Conservation (phyloP, 1,284 basidiomycete species). For the Ceratobasidium sp. region DNA sequence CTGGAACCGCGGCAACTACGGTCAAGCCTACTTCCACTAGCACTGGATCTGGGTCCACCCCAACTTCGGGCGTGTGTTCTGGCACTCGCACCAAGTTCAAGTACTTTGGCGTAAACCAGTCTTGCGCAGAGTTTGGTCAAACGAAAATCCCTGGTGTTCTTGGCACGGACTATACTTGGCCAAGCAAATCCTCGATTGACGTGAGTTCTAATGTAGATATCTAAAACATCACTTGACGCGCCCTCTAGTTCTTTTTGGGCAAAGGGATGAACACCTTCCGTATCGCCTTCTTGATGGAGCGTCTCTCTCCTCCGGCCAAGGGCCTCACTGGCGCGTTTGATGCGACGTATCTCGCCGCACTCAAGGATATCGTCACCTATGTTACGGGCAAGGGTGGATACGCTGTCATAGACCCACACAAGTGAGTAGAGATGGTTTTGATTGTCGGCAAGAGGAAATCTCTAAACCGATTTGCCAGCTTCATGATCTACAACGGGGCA, state of each 20-base stretch:
- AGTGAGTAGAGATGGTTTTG: slow-evolving; percentile 50
- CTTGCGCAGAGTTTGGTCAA: slow-evolving; percentile 65
- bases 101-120: slow-evolving; percentile 68
- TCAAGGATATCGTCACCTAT: slow-evolving; percentile 63
- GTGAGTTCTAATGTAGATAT: slow-evolving; percentile 45
- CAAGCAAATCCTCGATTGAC: slow-evolving; percentile 56
- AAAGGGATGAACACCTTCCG: slow-evolving; percentile 71
- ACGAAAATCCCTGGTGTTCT: slow-evolving; percentile 37
- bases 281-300: slow-evolving; percentile 66
- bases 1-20: neutral
- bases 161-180: slow-evolving; percentile 55
- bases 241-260: slow-evolving; percentile 57
- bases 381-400: slow-evolving; percentile 66
- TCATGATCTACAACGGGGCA: slow-evolving; percentile 62
- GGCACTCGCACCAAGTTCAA: slow-evolving; percentile 61
- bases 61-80: slow-evolving; percentile 36
- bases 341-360: slow-evolving; percentile 59
- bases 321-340: slow-evolving; percentile 45
- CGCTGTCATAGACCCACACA: slow-evolving; percentile 58
- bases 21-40: slow-evolving; percentile 26
- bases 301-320: slow-evolving; percentile 59
- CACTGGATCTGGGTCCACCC: slow-evolving; percentile 33
- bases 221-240: slow-evolving; percentile 5
- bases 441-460: neutral
- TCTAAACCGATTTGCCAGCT: slow-evolving; percentile 52